phyloP scores from a whole-genome alignment of 306 rosid species.

The Canavalia gladiata region DNA sequence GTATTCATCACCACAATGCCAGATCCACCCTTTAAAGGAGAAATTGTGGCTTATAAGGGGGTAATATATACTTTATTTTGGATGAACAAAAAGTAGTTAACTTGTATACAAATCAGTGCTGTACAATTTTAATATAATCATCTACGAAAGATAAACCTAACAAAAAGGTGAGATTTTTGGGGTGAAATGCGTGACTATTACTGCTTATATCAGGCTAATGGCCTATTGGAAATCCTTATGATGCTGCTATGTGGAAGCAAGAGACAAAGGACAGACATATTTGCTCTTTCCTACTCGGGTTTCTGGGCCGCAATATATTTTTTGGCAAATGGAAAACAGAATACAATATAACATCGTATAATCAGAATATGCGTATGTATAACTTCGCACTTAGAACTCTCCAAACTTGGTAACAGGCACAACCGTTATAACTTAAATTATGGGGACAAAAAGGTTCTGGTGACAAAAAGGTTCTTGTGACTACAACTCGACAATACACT shows the following conservation, averaged over 20 bases:
- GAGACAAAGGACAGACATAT: not conserved
- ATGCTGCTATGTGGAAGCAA: slow-evolving; percentile 21
- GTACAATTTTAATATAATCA: not conserved
- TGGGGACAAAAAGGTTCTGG: not conserved
- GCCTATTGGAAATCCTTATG: not conserved
- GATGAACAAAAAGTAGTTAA: not conserved
- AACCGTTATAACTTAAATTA: slow-evolving; percentile 14
- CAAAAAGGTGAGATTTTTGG: not conserved
- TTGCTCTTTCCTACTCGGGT: not conserved
- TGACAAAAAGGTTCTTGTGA: slow-evolving; percentile 20
- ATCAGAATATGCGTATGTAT: slow-evolving; percentile 1
- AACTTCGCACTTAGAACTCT: slow-evolving; percentile 23
- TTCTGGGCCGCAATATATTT: slow-evolving; percentile 33
- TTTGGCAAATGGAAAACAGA: slow-evolving; percentile 12
- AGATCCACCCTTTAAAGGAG: slow-evolving; percentile 7
- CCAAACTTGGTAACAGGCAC: slow-evolving; percentile 23
- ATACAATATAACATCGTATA: slow-evolving; percentile 15
- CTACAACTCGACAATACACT: slow-evolving; percentile 37
- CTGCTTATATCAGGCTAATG: not conserved
- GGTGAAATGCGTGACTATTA: not conserved
- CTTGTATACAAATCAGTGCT: not conserved
- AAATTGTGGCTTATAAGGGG: not conserved
- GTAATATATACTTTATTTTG: not conserved
- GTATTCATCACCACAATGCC: not conserved
- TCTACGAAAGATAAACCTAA: not conserved